These are phyloP conservation scores for Helminthosporium solani DNA, from an alignment of 2,329 filamentous ascomycete genomes.

Conservation along the genomic window DNA sequence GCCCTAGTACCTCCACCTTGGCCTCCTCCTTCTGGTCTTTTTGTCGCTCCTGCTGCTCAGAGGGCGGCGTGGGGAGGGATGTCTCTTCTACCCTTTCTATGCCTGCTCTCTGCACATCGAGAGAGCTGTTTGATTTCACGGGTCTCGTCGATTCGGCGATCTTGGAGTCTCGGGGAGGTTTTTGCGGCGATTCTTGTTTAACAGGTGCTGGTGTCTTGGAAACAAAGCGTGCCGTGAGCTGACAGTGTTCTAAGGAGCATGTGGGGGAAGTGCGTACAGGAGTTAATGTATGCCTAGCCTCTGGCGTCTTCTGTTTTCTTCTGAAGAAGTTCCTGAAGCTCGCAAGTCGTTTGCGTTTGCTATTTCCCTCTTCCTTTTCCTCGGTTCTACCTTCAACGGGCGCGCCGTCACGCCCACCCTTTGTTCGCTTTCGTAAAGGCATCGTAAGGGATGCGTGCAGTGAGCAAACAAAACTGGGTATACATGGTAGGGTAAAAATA, in stretches of 20 bases:
- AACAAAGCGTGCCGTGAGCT: conserved; percentile 19
- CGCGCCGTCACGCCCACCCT: conserved; percentile 2
- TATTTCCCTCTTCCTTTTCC: conserved; percentile 19
- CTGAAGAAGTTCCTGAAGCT: conserved; percentile 31
- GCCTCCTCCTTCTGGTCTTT: conserved; percentile 10
- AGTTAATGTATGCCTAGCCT: conserved; percentile 17
- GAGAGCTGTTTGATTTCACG: conserved; percentile 12
- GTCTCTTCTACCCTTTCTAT: conserved; percentile 12
- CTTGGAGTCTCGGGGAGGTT: conserved; percentile 18
- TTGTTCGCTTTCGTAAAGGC: conserved; percentile 30
- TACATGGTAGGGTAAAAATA: too few relatives aligned
- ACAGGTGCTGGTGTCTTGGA: conserved; percentile 18
- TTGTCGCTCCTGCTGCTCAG: conserved; percentile 10
- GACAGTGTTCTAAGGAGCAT: conserved; percentile 3
- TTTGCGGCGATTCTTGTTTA: conserved; percentile 9
- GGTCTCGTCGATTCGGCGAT: conserved; percentile 13
- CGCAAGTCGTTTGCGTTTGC: conserved; percentile 32
- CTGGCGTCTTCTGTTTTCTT: conserved; percentile 27
- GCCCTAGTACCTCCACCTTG: conserved; percentile 28
- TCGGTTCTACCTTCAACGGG: conserved; percentile 11
- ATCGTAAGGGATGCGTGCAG: conserved; percentile 12
- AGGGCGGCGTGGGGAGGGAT: conserved; percentile 13
- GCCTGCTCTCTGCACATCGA: conserved; percentile 11
- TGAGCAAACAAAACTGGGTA: neutral
- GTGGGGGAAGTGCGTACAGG: conserved; percentile 16